Evolutionary conservation across 768 basidiomycete genomes (phyloP), one percentile per base, ranked within the genome.

Genomic region (Mycena amicta): DNA sequence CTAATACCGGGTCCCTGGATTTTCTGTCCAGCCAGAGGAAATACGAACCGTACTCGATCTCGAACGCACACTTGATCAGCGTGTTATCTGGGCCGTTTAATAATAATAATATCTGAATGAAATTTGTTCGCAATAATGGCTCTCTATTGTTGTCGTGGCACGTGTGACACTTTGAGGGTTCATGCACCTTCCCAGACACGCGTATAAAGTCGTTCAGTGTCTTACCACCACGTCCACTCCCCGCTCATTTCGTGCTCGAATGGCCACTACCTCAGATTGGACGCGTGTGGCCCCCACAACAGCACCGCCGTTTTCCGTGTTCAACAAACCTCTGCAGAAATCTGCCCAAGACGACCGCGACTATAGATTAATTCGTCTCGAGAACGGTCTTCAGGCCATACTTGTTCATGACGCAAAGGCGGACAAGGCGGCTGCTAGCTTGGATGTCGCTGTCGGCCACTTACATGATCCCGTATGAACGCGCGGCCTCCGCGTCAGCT

Each of bases 391-490:
- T n/a, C 88, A 92, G 60, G 94, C 88, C 1, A 83, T 89, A 62
- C 73, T 99, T 25, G 80, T 98, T 15, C 88, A 88, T 55, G 96
- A 99, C 70, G 74, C 83, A 0, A 87, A 85, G 61, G 86, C 95
- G 4, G 97, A 99, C 76, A 97, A 95, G 74, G 91, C 93, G 12
- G 93, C 95, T 0, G 97, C 96, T 2, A 92, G 93, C 68, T 80
- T 99, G 67, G 92, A 96, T 73, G 94, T 98, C 52, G 88, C 89
- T 31, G 95, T 98, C 2, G 97, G 97, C 3, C 95, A 98, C 73
- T 73, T 99, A 53, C 86, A 83, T 43, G 97, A 99, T 73, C 97
- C 97, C 16, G 93, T 93, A 69, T 72, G 89, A 78, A 37, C 15
- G 18, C 49, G 56, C 58, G 37, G 30, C 15, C 29, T n/a, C n/a